Base-by-base conservation (phyloP, 352 stramenopile species). In the Phytophthora pistaciae region DNA sequence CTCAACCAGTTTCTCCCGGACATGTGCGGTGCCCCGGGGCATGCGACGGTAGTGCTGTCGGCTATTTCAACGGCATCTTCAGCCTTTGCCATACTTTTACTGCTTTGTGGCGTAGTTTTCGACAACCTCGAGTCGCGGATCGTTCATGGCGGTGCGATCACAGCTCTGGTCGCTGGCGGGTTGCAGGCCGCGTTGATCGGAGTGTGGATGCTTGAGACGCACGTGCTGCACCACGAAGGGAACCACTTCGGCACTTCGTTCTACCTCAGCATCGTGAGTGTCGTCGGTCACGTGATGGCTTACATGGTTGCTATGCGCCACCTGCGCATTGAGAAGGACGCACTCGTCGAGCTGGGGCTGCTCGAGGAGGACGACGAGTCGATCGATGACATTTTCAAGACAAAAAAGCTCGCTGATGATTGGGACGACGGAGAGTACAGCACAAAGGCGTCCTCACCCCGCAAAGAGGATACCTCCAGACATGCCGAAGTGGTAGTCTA, bases 101-200 rank as follows among this genome's bases (percentile, higher is more conserved):
- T 90, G 0, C 36, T 86, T 48, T 57, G 85, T 3, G 84, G 80
- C 5, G 77, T 91, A 33, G 66, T 70, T n/a, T 87, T 83, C 25
- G 75, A 64, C n/a, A 67, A 58, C 11, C 64, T 89, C 27, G 66
- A 91, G 66, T 89, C 80, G 2, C 69, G 66, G 9, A 56, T 87
- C 18, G 76, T 77, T 0, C 66, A 78, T 29, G 50, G 77, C 8
- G 82, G 82, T 13, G 74, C 63, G 18, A 58, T 77, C 3, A 75
- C 74, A 16, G 42, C 69, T 16, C 53, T 78, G 3, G 42, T 56
- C 11, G 77, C 76, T 14, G 68, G 54, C 1, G 29, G 61, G 0
- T 74, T 82, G 20, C 74, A 91, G 44, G 48, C 67, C 7, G 48
- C 77, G 5, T 29, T 91, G 20, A 66, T 76, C 2, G 57, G 73